phyloP scores from a whole-genome alignment of 495 filamentous ascomycete species.

The Aspergillus olivimuriae region DNA sequence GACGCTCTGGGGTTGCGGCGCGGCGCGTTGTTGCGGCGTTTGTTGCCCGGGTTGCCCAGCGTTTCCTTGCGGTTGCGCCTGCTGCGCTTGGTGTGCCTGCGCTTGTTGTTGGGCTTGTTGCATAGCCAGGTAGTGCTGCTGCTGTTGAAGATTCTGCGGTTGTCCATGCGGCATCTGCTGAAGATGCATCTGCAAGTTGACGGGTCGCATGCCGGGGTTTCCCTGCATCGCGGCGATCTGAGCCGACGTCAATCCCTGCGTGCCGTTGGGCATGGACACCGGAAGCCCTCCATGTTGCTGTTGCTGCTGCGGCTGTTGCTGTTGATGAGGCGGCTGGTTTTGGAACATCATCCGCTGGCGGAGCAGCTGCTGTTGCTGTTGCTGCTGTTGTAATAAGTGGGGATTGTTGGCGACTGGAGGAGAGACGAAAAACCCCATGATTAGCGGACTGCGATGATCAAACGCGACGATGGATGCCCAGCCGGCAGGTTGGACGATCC shows the following conservation, averaged over 20 bases:
- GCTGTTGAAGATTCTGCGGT: conserved; percentile 43
- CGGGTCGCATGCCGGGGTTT: conserved; percentile 39
- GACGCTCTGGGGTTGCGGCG: conserved; percentile 38
- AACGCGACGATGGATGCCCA: no score
- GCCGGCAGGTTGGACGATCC: no score
- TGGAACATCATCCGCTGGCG: conserved; percentile 28
- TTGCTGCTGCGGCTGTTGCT: conserved; percentile 44
- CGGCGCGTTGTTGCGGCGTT: conserved; percentile 40
- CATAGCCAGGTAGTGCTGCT: conserved; percentile 41
- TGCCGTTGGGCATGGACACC: conserved; percentile 53
- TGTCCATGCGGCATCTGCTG: conserved; percentile 49
- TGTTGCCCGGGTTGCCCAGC: conserved; percentile 35
- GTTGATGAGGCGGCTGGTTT: conserved; percentile 36
- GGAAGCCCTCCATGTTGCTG: conserved; percentile 43
- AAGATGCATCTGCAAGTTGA: conserved; percentile 38
- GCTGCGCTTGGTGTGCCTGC: conserved; percentile 28
- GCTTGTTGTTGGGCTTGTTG: conserved; percentile 37
- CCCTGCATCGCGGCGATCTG: conserved; percentile 52
- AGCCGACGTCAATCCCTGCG: conserved; percentile 48
- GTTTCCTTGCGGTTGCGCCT: conserved; percentile 37
- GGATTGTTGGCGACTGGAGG: conserved; percentile 46
- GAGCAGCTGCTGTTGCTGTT: conserved; percentile 32
- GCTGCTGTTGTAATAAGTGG: conserved; percentile 42
- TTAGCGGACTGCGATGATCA: no score
- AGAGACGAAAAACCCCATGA: neutral